Conservation (phyloP, 257 asterid species). For the Cynanchum wilfordii region DNA sequence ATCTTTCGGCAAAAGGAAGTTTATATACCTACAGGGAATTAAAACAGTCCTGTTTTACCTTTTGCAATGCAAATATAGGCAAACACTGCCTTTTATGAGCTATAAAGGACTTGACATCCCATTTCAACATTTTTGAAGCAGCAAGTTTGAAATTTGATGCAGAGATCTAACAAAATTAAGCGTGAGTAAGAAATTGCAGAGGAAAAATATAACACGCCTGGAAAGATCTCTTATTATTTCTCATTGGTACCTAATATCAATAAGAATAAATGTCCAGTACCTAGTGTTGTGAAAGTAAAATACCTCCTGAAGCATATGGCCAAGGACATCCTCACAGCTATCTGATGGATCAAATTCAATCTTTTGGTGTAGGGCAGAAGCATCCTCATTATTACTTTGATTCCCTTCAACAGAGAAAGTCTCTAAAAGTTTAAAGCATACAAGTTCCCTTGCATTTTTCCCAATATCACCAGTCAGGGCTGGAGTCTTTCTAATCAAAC, state of each 20-base stretch:
- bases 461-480: constrained; percentile 37
- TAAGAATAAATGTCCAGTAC: not conserved
- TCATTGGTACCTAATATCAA: not conserved
- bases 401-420: constrained; percentile 20
- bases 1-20: not conserved
- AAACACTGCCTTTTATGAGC: constrained; percentile 37
- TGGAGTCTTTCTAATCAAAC: constrained; percentile 41
- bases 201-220: not conserved
- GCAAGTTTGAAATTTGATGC: constrained; percentile 25
- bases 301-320: constrained; percentile 37
- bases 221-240: not conserved
- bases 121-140: constrained; percentile 38
- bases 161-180: constrained; percentile 27
- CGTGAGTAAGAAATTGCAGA: constrained; percentile 3
- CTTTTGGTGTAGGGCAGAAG: constrained; percentile 23
- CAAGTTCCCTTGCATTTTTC: constrained; percentile 44
- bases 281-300: constrained; percentile 7
- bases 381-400: constrained; percentile 13
- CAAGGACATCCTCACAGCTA: constrained; percentile 44
- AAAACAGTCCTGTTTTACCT: constrained; percentile 31
- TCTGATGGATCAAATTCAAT: constrained; percentile 38
- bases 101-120: constrained; percentile 55
- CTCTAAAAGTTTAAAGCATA: constrained; percentile 53
- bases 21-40: not conserved
- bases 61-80: constrained; percentile 29